These are phyloP conservation scores for Saccharomycopsis babjevae DNA, from an alignment of 805 yeast genomes.

Conservation along the genomic window DNA sequence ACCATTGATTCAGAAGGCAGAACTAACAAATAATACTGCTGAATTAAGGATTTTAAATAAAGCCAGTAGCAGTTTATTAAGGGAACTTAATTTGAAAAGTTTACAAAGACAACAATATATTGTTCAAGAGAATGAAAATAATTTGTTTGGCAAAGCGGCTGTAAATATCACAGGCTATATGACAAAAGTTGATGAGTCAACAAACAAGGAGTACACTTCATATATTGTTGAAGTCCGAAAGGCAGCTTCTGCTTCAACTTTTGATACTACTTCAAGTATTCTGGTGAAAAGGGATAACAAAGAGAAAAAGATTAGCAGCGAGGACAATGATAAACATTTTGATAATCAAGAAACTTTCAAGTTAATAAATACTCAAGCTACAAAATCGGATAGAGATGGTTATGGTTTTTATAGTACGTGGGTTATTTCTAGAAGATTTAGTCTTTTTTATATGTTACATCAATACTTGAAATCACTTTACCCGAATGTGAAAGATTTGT, in stretches of 20 bases:
- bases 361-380: constrained; percentile 34
- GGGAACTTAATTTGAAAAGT: constrained; percentile 68
- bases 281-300: background rate
- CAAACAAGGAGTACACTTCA: constrained; percentile 47
- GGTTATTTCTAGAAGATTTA: constrained; percentile 84
- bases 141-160: constrained; percentile 56
- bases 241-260: background rate
- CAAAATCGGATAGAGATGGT: background rate
- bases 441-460: constrained; percentile 69
- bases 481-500: constrained; percentile 38
- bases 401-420: constrained; percentile 29
- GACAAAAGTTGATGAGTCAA: constrained; percentile 37
- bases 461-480: constrained; percentile 47
- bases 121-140: constrained; percentile 74
- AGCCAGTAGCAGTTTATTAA: constrained; percentile 53
- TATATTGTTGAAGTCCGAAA: constrained; percentile 60
- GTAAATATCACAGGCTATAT: constrained; percentile 42
- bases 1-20: constrained; percentile 71
- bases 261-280: background rate
- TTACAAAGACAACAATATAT: constrained; percentile 69
- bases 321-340: constrained; percentile 8
- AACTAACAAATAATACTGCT: constrained; percentile 62
- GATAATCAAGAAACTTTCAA: constrained; percentile 35
- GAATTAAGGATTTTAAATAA: constrained; percentile 60
- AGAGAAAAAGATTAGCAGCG: constrained; percentile 32